Percentiles rank a stretch among this genome's conserved stretches.
Conservation (phyloP, 768 basidiomycete species). For the Rhodotorula paludigena region DNA sequence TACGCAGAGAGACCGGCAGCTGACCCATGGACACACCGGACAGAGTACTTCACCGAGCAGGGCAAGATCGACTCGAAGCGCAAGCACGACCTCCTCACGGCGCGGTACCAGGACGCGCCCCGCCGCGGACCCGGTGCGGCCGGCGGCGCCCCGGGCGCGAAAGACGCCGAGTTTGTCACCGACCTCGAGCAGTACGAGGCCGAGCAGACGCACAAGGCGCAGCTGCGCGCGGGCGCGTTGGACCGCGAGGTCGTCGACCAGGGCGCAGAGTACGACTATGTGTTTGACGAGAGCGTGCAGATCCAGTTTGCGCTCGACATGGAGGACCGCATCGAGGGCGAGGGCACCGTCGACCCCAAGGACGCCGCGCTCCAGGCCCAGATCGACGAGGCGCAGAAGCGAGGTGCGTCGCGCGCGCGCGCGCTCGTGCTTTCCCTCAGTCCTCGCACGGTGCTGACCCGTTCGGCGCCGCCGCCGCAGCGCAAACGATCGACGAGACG, state of each 20-base stretch:
- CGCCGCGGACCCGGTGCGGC: constrained; percentile 16
- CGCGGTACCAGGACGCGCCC: constrained; percentile 78
- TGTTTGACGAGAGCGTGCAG: constrained; percentile 95
- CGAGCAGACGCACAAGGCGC: constrained; percentile 79
- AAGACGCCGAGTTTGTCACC: constrained; percentile 83
- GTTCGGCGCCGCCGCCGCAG: too few species aligned
- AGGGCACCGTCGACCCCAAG: constrained; percentile 68
- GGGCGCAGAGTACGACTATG: constrained; percentile 90
- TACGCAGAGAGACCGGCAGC: not conserved
- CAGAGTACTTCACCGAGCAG: constrained; percentile 93
- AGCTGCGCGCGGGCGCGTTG: constrained; percentile 84
- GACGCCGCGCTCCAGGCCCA: constrained; percentile 79
- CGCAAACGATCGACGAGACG: constrained; percentile 83
- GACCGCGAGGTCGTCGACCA: constrained; percentile 65
- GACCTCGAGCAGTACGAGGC: constrained; percentile 97
- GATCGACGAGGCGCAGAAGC: constrained; percentile 84
- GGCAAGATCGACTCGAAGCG: constrained; percentile 97
- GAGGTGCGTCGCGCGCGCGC: constrained; percentile 72
- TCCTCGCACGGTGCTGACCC: constrained; percentile 4
- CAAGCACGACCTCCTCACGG: constrained; percentile 83
- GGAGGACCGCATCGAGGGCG: constrained; percentile 58
- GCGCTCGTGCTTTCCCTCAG: constrained; percentile 9
- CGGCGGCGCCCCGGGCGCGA: constrained; percentile 50
- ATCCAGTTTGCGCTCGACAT: constrained; percentile 82
- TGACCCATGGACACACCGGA: not conserved